Base-by-base conservation (phyloP, 2,329 filamentous ascomycete genomes). In the Paecilomyces formosus region DNA sequence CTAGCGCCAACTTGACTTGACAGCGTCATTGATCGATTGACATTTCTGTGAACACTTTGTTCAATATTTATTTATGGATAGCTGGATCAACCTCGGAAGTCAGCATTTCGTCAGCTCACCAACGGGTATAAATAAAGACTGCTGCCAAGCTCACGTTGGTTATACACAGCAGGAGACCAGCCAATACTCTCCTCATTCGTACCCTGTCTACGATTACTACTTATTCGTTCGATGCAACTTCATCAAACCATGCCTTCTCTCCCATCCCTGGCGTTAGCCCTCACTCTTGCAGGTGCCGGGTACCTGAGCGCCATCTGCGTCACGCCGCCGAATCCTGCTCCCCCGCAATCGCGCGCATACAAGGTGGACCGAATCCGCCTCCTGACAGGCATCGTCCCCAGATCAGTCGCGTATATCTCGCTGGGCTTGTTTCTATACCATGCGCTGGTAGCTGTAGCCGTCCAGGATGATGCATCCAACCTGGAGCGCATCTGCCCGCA, bases 271-370 rank as follows among this genome's bases (percentile, higher is more conserved):
- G 35, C 59, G 1, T 59, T 70, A 1, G 61, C 61, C 3, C 21
- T 61, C 2, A 33, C 58, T n/a, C 59, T 68, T 28, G 54, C 60
- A 7, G 58, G 57, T 5, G 63, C 63, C 1, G 62, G 61, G 52
- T 61, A 63, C 31, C 53, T 66, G n/a, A 45, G 57, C 35, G 56
- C 53, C 8, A 58, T 62, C 15, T 65, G 68, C 57, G 53, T 57
- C 8, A 70, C 64, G 3, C 58, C 67, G 1, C 68, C 68, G 18
- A 66, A 68, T 53, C 57, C 60, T 9, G 35, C 62, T 6, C 57
- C 59, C 2, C 39, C 50, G 35, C 21, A 53, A 26, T 51, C 50
- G 45, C 24, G 51, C 22, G 57, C 54, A 12, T 61, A 63, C 39
- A 53, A 28, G 9, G 62, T 55, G 22, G 65, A 68, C 55, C 62